A percentile compares a stretch with the other conserved stretches of the same genome.
Evolutionary conservation across 805 yeast species (phyloP).

Genomic region (Cyberlindnera maclurae): DNA sequence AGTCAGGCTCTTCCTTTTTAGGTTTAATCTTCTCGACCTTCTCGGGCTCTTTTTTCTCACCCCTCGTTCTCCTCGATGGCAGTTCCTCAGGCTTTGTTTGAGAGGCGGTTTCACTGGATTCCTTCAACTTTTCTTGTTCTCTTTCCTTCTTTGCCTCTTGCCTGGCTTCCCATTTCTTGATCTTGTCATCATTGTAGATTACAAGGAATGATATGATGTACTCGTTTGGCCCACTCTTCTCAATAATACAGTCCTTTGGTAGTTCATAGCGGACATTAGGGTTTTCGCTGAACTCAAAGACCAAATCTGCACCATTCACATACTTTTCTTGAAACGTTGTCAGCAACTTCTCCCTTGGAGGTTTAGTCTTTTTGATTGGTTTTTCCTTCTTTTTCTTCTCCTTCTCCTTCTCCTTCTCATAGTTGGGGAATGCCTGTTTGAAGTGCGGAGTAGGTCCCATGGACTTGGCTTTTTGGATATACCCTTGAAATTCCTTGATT

Average conservation of each 20-base stretch:
- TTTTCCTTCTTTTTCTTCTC: conserved; percentile 17
- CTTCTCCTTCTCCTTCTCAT: conserved; percentile 9
- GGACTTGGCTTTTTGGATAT: conserved; percentile 68
- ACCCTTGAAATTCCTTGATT: conserved; percentile 70
- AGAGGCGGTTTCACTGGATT: neutral
- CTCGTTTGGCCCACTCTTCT: conserved; percentile 35
- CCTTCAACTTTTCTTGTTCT: conserved; percentile 15
- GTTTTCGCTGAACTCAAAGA: conserved; percentile 81
- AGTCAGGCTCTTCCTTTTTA: conserved; percentile 11
- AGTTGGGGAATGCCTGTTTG: conserved; percentile 24
- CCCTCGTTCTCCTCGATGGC: conserved; percentile 6
- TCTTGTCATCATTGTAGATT: conserved; percentile 22
- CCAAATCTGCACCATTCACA: conserved; percentile 58
- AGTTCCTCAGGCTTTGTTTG: too few relatives aligned
- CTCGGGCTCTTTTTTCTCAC: conserved; percentile 9
- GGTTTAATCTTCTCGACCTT: conserved; percentile 1
- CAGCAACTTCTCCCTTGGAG: conserved; percentile 45
- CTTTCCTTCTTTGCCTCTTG: conserved; percentile 18
- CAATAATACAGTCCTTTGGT: conserved; percentile 74
- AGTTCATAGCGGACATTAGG: conserved; percentile 65
- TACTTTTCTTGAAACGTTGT: conserved; percentile 77
- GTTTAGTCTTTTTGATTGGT: conserved; percentile 19
- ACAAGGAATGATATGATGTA: conserved; percentile 31
- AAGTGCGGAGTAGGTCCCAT: conserved; percentile 52
- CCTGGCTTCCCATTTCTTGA: conserved; percentile 18